These are phyloP conservation scores for Vitis cinerea DNA, from an alignment of 164 flowering plant genomes.

Conservation along the genomic window DNA sequence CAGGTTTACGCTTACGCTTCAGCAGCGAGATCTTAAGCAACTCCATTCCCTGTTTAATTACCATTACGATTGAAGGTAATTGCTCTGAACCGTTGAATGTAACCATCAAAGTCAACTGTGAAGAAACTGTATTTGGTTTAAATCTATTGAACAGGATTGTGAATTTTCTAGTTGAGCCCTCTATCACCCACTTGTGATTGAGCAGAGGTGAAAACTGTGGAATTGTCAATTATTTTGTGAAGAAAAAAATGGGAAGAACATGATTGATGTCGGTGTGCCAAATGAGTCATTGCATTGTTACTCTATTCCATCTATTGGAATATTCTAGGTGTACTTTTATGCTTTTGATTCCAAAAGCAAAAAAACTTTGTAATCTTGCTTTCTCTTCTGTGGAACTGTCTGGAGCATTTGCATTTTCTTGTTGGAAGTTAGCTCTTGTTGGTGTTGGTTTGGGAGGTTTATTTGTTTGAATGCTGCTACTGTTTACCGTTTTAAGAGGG, in stretches of 20 bases:
- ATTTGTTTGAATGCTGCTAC: background rate
- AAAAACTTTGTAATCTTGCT: background rate
- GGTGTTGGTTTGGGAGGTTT: background rate
- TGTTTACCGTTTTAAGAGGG: background rate
- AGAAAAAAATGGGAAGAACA: background rate
- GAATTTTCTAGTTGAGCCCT: conserved; percentile 54
- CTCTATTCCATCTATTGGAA: background rate
- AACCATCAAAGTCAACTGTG: conserved; percentile 75
- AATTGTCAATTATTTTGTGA: background rate
- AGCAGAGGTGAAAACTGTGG: background rate
- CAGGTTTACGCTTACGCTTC: conserved; percentile 82
- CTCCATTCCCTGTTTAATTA: conserved; percentile 67
- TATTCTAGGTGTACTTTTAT: background rate
- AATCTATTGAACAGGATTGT: conserved; percentile 83
- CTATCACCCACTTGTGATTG: conserved; percentile 6
- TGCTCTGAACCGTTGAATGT: conserved; percentile 66
- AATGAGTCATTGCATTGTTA: background rate
- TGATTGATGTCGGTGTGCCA: background rate
- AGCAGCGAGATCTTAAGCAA: conserved; percentile 81
- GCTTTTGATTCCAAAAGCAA: background rate
- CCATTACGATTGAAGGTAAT: conserved; percentile 69
- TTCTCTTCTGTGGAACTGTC: background rate
- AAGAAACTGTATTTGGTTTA: conserved; percentile 90
- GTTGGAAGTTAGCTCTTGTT: background rate
- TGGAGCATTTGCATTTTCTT: background rate